These are phyloP conservation scores for Yamadazyma oceani DNA, from an alignment of 1,139 yeast genomes.

Conservation along the genomic window DNA sequence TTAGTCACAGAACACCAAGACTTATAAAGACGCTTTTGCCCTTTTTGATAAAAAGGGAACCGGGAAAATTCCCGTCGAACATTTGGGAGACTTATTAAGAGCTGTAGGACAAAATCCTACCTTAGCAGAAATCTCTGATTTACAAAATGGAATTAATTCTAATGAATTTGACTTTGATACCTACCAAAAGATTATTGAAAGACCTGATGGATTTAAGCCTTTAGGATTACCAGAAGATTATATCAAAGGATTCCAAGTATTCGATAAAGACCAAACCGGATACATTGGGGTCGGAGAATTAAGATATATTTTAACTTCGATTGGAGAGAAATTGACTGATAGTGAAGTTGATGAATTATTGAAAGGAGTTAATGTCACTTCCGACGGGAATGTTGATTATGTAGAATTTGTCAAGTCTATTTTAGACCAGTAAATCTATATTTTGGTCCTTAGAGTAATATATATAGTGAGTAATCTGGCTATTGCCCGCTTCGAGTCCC, in stretches of 20 bases:
- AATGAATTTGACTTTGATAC: constrained; percentile 70
- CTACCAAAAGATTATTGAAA: constrained; percentile 72
- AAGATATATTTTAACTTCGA: constrained; percentile 86
- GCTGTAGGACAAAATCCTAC: constrained; percentile 99
- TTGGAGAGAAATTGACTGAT: constrained; percentile 89
- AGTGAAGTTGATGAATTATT: constrained; percentile 93
- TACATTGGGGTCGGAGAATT: constrained; percentile 96
- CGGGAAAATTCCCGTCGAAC: constrained; percentile 85
- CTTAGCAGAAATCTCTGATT: constrained; percentile 77
- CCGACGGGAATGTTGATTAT: constrained; percentile 94
- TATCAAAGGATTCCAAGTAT: constrained; percentile 95
- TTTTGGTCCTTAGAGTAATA: too few relatives aligned
- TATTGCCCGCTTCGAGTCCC: too few relatives aligned
- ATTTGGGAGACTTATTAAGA: constrained; percentile 89
- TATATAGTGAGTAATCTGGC: not conserved
- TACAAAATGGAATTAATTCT: constrained; percentile 52
- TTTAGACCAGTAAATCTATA: constrained; percentile 64
- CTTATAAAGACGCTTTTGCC: constrained; percentile 96
- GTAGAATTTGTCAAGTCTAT: constrained; percentile 92
- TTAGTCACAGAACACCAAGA: constrained; percentile 56
- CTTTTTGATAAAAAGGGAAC: constrained; percentile 96
- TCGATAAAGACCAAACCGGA: constrained; percentile 94
- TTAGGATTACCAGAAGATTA: constrained; percentile 96
- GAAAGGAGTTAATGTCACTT: constrained; percentile 90
- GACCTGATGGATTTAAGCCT: constrained; percentile 89